A percentile compares a stretch with the other conserved stretches of the same genome.
phyloP scores from a whole-genome alignment of 352 stramenopile species.

The Phytophthora podocarpi region DNA sequence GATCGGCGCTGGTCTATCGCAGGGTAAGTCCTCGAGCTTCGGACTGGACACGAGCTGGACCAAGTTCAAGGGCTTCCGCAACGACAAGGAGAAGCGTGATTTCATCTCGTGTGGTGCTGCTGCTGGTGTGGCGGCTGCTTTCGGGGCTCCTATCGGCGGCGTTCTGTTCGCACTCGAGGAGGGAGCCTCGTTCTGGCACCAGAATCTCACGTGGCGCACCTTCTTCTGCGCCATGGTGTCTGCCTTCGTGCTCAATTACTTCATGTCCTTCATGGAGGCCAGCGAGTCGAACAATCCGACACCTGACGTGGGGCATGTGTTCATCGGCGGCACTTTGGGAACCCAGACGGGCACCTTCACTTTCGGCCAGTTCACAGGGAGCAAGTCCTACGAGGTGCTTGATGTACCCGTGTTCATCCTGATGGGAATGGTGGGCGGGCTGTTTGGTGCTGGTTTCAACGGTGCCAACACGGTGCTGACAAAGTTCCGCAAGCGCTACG shows the following conservation, averaged over 20 bases:
- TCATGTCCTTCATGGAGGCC: constrained; percentile 80
- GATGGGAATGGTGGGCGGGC: constrained; percentile 96
- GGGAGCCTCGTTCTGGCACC: constrained; percentile 97
- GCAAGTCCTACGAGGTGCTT: constrained; percentile 93
- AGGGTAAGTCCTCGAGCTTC: constrained; percentile 91
- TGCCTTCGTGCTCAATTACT: constrained; percentile 87
- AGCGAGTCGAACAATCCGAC: constrained; percentile 38
- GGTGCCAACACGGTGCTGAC: constrained; percentile 93
- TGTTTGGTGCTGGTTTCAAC: constrained; percentile 98
- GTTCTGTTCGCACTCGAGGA: constrained; percentile 98
- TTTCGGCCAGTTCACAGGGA: constrained; percentile 88
- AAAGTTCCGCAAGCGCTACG: constrained; percentile 65
- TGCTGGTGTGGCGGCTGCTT: constrained; percentile 96
- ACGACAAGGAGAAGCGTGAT: constrained; percentile 96
- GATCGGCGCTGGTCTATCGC: constrained; percentile 95
- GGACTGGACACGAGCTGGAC: constrained; percentile 89
- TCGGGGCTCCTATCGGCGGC: constrained; percentile 97
- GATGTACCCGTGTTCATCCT: constrained; percentile 96
- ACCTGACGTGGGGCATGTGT: constrained; percentile 49
- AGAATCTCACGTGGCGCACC: constrained; percentile 97
- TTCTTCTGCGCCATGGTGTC: constrained; percentile 97
- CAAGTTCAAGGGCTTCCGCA: constrained; percentile 93
- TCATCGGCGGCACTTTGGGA: constrained; percentile 68
- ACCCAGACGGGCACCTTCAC: constrained; percentile 86
- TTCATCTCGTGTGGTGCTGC: constrained; percentile 98